Percentiles rank a stretch among this genome's conserved stretches.
phyloP scores from a whole-genome alignment of 768 basidiomycete species.

The Multifurca ochricompacta region DNA sequence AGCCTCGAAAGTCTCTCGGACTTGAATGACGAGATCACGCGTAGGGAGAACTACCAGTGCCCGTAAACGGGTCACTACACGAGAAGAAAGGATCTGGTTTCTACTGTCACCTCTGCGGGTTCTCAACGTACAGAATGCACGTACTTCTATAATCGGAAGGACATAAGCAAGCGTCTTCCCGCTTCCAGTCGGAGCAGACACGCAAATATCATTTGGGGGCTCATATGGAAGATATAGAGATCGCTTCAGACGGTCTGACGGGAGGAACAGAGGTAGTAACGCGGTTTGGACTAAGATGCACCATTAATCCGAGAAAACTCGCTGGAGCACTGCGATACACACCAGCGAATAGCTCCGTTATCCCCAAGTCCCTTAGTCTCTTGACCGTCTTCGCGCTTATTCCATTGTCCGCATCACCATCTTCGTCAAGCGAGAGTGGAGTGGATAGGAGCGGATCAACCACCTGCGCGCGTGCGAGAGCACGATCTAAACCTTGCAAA shows the following conservation, averaged over 20 bases:
- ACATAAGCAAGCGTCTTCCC: conserved; percentile 98
- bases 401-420: conserved; percentile 37
- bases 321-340: conserved; percentile 24
- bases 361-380: conserved; percentile 65
- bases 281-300: conserved; percentile 70
- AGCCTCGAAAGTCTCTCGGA: conserved; percentile 85
- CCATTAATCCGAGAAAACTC: not conserved
- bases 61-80: conserved; percentile 75
- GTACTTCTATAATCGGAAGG: conserved; percentile 83
- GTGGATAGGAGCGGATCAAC: conserved; percentile 47
- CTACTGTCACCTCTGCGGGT: not conserved
- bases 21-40: conserved; percentile 86
- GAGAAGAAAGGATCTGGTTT: conserved; percentile 55
- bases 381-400: conserved; percentile 53
- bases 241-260: conserved; percentile 31
- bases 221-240: conserved; percentile 58
- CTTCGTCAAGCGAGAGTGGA: conserved; percentile 37
- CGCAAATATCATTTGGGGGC: conserved; percentile 74
- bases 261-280: conserved; percentile 75
- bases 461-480: conserved; percentile 59
- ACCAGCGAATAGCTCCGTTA: conserved; percentile 89
- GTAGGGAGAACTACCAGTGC: conserved; percentile 91
- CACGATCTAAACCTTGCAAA: conserved; percentile 71
- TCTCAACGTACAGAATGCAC: not conserved
- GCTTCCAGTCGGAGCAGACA: conserved; percentile 95